These are phyloP conservation scores for Trypanosoma vivax DNA, from an alignment of 208 protist genomes.

Conservation along the genomic window DNA sequence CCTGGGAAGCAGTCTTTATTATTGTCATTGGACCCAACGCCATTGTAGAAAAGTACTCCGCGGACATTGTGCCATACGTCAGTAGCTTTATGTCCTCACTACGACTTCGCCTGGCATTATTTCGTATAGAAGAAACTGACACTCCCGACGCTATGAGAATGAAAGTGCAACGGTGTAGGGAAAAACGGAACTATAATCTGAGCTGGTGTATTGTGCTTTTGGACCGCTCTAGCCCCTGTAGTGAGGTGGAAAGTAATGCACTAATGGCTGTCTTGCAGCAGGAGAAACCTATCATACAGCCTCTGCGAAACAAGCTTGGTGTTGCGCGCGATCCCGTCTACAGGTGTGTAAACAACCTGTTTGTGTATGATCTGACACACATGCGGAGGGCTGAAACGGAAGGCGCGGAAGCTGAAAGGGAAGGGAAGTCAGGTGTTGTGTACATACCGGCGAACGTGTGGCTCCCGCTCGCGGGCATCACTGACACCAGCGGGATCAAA, in stretches of 20 bases:
- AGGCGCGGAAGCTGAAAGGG: background rate
- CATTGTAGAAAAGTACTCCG: constrained; percentile 36
- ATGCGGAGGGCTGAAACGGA: constrained; percentile 15
- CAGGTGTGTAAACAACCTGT: constrained; percentile 29
- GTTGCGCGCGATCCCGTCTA: constrained; percentile 31
- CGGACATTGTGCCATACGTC: constrained; percentile 47
- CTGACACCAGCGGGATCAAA: constrained; percentile 1
- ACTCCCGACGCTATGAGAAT: constrained; percentile 34
- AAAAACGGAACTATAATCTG: constrained; percentile 43
- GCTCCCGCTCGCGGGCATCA: constrained; percentile 32
- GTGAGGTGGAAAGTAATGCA: constrained; percentile 23
- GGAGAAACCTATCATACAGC: constrained; percentile 25
- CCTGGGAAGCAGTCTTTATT: constrained; percentile 69
- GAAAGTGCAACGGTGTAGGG: constrained; percentile 61
- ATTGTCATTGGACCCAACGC: constrained; percentile 41
- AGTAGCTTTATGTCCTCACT: constrained; percentile 46
- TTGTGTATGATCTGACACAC: constrained; percentile 50
- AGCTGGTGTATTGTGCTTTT: constrained; percentile 69
- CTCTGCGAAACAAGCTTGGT: constrained; percentile 50
- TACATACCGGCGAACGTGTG: constrained; percentile 32
- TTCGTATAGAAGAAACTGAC: constrained; percentile 44
- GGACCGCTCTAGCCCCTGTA: constrained; percentile 18
- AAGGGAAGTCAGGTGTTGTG: background rate
- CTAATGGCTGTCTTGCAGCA: constrained; percentile 31
- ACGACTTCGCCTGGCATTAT: constrained; percentile 60